phyloP scores from a whole-genome alignment of 805 yeast species.

The Grigorovia transvaalensis region DNA sequence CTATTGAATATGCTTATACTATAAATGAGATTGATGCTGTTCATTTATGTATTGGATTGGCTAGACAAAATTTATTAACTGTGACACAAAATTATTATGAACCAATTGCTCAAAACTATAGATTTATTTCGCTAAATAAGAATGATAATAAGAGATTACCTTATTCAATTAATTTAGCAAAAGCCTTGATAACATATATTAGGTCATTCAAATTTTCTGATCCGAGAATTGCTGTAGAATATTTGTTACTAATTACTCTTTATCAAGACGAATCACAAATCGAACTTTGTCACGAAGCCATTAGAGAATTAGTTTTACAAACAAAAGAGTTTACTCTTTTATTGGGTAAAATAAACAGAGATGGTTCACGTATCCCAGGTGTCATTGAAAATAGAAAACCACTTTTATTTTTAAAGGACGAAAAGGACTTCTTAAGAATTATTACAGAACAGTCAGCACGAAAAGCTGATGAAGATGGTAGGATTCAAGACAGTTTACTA shows the following conservation, averaged over 20 bases:
- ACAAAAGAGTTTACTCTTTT: constrained; percentile 75
- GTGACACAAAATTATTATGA: constrained; percentile 10
- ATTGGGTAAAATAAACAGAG: constrained; percentile 71
- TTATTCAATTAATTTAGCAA: constrained; percentile 35
- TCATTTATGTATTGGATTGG: constrained; percentile 75
- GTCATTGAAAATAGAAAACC: constrained; percentile 67
- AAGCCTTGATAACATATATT: constrained; percentile 70
- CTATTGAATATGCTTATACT: constrained; percentile 46
- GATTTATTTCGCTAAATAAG: constrained; percentile 1
- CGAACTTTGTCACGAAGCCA: constrained; percentile 59
- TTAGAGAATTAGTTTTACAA: constrained; percentile 74
- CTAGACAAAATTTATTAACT: constrained; percentile 54
- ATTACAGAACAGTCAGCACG: constrained; percentile 80
- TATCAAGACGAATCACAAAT: constrained; percentile 37
- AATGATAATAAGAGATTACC: neutral
- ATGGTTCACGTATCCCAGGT: constrained; percentile 75
- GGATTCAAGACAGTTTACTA: constrained; percentile 72
- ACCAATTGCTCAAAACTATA: constrained; percentile 7
- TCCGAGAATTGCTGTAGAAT: constrained; percentile 88
- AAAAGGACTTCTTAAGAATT: constrained; percentile 49
- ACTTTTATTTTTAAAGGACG: constrained; percentile 47
- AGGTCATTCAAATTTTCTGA: constrained; percentile 74
- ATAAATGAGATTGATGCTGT: constrained; percentile 76
- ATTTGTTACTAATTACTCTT: constrained; percentile 60
- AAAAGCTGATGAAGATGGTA: constrained; percentile 84